Evolutionary conservation across 2,329 filamentous ascomycete genomes (phyloP).

Genomic region (Claviceps purpurea): DNA sequence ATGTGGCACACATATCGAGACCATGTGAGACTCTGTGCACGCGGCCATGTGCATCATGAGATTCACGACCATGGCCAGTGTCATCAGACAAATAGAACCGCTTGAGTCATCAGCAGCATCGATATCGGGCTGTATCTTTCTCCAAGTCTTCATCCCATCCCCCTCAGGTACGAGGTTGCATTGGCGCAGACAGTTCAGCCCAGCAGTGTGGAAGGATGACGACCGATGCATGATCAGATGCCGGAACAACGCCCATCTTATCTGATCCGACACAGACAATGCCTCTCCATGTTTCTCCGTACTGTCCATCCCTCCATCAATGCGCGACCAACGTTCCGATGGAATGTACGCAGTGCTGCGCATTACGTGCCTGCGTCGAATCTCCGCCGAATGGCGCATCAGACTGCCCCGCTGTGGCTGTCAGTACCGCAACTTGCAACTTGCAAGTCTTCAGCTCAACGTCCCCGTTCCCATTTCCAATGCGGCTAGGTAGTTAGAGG

Average conservation of each 20-base stretch:
- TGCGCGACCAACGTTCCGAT: background rate
- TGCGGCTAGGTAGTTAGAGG: background rate
- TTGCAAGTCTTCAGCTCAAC: background rate
- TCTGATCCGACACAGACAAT: background rate
- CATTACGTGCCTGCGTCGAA: background rate
- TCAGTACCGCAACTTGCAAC: background rate
- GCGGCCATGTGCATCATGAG: too few species aligned
- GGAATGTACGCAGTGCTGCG: background rate
- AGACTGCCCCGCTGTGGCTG: slow-evolving; percentile 4
- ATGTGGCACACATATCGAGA: too few species aligned
- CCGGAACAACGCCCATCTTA: background rate
- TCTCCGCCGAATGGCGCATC: slow-evolving; percentile 1
- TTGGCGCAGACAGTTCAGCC: background rate
- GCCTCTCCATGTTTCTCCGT: background rate
- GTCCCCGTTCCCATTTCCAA: background rate
- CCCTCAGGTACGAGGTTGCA: slow-evolving; percentile 2
- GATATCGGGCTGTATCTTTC: background rate
- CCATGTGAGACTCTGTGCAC: too few species aligned
- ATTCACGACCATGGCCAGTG: too few species aligned
- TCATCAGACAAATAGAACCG: too few species aligned
- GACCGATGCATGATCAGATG: background rate
- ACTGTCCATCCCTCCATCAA: background rate
- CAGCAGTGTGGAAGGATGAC: background rate
- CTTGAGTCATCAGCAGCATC: background rate
- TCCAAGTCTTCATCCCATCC: background rate